phyloP scores from a whole-genome alignment of 2,329 filamentous ascomycete species.

The Xylariaceae sp. region DNA sequence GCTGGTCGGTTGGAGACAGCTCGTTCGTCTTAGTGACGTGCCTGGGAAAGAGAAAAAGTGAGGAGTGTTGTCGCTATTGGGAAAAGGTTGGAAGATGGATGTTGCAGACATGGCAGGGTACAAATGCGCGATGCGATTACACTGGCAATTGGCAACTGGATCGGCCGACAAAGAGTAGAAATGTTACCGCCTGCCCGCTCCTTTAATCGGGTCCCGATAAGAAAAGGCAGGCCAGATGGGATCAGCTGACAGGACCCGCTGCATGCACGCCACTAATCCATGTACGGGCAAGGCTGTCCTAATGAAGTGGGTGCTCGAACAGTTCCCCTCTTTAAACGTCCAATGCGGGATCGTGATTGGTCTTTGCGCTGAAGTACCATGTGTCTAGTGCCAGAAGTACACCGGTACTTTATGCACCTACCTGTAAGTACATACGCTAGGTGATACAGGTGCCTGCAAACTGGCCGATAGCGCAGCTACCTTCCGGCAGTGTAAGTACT shows the following conservation, averaged over 20 bases:
- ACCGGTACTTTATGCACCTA: background rate
- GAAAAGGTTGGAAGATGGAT: constrained; percentile 12
- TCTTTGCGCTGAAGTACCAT: background rate
- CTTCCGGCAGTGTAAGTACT: no score
- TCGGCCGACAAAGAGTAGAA: constrained; percentile 24
- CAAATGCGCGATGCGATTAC: constrained; percentile 21
- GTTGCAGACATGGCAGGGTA: constrained; percentile 19
- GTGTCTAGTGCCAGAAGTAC: background rate
- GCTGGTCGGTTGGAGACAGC: constrained; percentile 48
- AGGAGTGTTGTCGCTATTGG: constrained; percentile 8
- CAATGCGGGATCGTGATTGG: constrained; percentile 7
- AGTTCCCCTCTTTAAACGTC: constrained; percentile 5
- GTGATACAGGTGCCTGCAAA: background rate
- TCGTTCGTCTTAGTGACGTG: constrained; percentile 46
- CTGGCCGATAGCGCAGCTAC: no score
- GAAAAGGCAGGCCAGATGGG: constrained; percentile 16
- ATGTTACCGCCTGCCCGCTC: constrained; percentile 24
- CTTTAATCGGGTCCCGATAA: constrained; percentile 14
- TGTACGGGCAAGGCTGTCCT: background rate
- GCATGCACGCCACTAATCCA: background rate
- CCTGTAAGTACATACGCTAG: background rate
- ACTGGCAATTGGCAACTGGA: constrained; percentile 22
- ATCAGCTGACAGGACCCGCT: constrained; percentile 3
- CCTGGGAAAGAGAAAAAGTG: constrained; percentile 11
- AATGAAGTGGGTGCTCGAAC: background rate